phyloP scores from a whole-genome alignment of 2,329 filamentous ascomycete genomes.

The Meredithiella fracta region DNA sequence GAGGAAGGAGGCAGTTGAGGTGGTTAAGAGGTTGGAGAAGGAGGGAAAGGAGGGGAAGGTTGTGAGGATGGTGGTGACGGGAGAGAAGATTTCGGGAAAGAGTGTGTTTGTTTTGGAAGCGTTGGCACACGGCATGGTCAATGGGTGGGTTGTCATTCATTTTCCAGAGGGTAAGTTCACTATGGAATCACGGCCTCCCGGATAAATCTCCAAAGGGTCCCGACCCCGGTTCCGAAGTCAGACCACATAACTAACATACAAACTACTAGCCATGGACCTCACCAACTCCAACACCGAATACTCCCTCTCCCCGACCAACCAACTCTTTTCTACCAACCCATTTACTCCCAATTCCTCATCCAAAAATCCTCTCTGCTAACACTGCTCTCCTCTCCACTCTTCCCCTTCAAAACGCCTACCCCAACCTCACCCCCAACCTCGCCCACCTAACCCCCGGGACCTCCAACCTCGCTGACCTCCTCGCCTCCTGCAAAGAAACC shows the following conservation, averaged over 20 bases:
- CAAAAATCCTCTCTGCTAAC: slow-evolving; percentile 60
- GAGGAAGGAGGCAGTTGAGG: slow-evolving; percentile 57
- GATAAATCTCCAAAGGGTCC: too few relatives aligned
- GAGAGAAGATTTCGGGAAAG: slow-evolving; percentile 65
- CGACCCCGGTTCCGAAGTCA: too few relatives aligned
- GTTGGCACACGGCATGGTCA: slow-evolving; percentile 62
- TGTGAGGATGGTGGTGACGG: slow-evolving; percentile 51
- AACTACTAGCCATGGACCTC: slow-evolving; percentile 57
- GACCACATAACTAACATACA: background rate
- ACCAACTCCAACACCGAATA: slow-evolving; percentile 71
- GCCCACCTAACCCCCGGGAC: slow-evolving; percentile 43
- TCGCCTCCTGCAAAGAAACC: slow-evolving; percentile 53
- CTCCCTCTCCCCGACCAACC: slow-evolving; percentile 45
- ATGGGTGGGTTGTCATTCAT: slow-evolving; percentile 76
- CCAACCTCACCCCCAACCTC: slow-evolving; percentile 25
- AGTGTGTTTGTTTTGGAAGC: slow-evolving; percentile 73
- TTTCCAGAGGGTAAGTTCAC: slow-evolving; percentile 62
- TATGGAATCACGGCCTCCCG: background rate
- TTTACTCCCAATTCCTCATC: slow-evolving; percentile 60
- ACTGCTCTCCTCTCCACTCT: slow-evolving; percentile 39
- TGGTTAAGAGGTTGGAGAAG: slow-evolving; percentile 47
- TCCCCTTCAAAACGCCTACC: slow-evolving; percentile 29
- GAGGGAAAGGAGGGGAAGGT: slow-evolving; percentile 34
- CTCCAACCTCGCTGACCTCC: slow-evolving; percentile 51
- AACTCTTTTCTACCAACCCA: slow-evolving; percentile 57